Base-by-base conservation (phyloP, 306 rosid species). In the Echinosophora koreensis region DNA sequence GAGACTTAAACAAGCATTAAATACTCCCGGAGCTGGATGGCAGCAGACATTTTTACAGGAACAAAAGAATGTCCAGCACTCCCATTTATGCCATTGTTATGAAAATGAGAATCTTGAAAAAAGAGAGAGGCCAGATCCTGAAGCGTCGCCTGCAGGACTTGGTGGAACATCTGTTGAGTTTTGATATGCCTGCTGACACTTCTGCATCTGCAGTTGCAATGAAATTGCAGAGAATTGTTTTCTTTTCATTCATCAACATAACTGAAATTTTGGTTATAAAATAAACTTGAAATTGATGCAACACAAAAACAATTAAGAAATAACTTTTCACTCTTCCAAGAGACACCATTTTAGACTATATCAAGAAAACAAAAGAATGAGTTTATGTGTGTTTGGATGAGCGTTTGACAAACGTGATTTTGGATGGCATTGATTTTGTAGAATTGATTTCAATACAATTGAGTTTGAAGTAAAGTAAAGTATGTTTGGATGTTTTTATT, bases 31-130 rank as follows among this genome's bases (percentile, higher is more conserved):
- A 69, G 80, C 80, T 74, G 87, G 67, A 67, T 66, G 66, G 78
- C 86, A 73, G 82, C 65, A 63, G 79, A 62, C 67, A 51, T 66
- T 71, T 85, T 81, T 34, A 57, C 5, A 30, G 77, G 73, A 61
- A 71, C 57, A 16, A 77, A 72, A 66, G n/a, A 82, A 79, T 66
- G 28, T 59, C 66, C 44, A 18, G 28, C 38, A 66, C 65, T 77
- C 65, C 72, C 74, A 73, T 71, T 64, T 77, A 42, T 47, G 50
- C 57, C 16, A 61, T 81, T 67, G 92, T 81, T 70, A 96, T 17
- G 96, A 34, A 85, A 96, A 92, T 28, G 99, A 65, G 84, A 96
- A 92, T 86, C 97, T 89, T 72, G 99, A 92, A 88, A 96, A 96
- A 61, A 92, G 96, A 28, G 97, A 92, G 17, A 63, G 78, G 74